A percentile compares a stretch with the other conserved stretches of the same genome.
These are phyloP conservation scores for Zizania palustris DNA, from an alignment of 202 grass and related monocot species.

Conservation along the genomic window DNA sequence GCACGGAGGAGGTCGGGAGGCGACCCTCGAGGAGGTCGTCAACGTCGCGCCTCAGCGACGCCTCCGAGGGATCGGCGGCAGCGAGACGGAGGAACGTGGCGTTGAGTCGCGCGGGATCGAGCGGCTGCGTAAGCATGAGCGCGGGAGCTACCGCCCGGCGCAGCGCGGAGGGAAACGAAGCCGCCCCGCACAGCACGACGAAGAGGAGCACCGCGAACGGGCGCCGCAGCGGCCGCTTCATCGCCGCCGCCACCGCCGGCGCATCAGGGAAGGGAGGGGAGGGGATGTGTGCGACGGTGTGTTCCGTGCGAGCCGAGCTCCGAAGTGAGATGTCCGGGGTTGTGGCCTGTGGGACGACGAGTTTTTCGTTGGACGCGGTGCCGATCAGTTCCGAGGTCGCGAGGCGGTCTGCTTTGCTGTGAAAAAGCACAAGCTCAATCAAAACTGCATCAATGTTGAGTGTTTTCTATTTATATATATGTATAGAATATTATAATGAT, in stretches of 20 bases:
- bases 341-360: neutral
- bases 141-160: constrained; percentile 23
- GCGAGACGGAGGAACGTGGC: constrained; percentile 67
- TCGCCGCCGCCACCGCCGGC: constrained; percentile 13
- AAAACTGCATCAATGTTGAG: too few relatives aligned
- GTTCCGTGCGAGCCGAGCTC: neutral
- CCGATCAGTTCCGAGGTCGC: neutral
- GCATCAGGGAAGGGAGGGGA: neutral
- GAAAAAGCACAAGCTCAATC: too few relatives aligned
- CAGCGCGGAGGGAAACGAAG: constrained; percentile 53
- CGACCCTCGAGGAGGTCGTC: constrained; percentile 69
- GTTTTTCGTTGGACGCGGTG: neutral
- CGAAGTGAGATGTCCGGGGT: neutral
- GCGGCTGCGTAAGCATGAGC: neutral
- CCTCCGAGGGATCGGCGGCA: constrained; percentile 53
- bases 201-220: constrained; percentile 67
- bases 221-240: constrained; percentile 74
- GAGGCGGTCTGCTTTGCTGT: too few relatives aligned
- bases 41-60: constrained; percentile 55
- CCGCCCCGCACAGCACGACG: constrained; percentile 54
- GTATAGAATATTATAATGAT: too few relatives aligned
- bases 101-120: constrained; percentile 46
- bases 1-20: constrained; percentile 43
- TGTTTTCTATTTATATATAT: too few relatives aligned
- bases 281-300: neutral